These are phyloP conservation scores for Kwoniella botswanensis DNA, from an alignment of 768 basidiomycete genomes.

Conservation along the genomic window DNA sequence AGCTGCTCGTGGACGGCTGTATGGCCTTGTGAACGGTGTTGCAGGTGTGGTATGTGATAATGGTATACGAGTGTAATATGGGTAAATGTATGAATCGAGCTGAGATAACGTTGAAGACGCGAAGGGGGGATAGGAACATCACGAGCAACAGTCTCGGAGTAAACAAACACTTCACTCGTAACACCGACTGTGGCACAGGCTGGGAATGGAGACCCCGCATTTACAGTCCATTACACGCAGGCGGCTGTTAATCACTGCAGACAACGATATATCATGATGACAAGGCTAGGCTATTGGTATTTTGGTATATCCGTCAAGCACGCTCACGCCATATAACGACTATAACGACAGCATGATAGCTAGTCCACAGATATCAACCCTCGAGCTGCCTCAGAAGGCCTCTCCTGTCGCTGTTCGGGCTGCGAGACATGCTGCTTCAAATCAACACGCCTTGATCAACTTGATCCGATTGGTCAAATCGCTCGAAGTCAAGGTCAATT, in stretches of 20 bases:
- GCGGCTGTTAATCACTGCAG: too few relatives aligned
- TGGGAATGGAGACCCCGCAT: slow-evolving; percentile 1
- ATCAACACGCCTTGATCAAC: slow-evolving; percentile 50
- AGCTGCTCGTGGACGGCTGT: too few relatives aligned
- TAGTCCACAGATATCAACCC: background rate
- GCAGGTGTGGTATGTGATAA: too few relatives aligned
- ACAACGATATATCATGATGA: background rate
- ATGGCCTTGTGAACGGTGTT: too few relatives aligned
- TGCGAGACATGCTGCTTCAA: slow-evolving; percentile 36
- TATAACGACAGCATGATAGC: slow-evolving; percentile 2
- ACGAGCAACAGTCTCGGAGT: background rate
- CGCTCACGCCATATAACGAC: background rate
- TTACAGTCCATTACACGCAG: background rate
- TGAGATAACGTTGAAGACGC: slow-evolving; percentile 18
- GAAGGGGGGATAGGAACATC: slow-evolving; percentile 2
- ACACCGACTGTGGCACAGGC: slow-evolving; percentile 17
- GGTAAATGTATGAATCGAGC: slow-evolving; percentile 6
- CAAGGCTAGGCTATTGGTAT: too few relatives aligned
- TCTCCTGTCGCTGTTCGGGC: slow-evolving; percentile 27
- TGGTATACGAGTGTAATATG: too few relatives aligned
- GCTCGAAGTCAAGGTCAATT: slow-evolving; percentile 28
- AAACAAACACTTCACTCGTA: background rate
- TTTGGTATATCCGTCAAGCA: background rate
- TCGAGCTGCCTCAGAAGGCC: background rate
- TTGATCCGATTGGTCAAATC: slow-evolving; percentile 43